phyloP scores from a whole-genome alignment of 768 basidiomycete species.

The Agaricus subrufescens region DNA sequence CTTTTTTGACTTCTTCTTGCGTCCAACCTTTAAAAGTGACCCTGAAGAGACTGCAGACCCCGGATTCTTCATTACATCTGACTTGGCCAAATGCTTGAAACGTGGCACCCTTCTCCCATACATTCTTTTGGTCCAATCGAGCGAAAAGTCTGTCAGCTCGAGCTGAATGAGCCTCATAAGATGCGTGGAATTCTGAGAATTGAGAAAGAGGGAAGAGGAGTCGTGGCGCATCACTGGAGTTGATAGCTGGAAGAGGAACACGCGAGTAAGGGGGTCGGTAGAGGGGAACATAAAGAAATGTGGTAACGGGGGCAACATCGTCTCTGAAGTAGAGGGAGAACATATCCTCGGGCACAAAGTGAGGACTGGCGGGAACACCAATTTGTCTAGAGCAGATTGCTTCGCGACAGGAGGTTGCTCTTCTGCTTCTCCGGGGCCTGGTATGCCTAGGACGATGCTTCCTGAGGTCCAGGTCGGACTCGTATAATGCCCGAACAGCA shows the following conservation, averaged over 20 bases:
- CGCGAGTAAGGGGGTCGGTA: slow-evolving; percentile 68
- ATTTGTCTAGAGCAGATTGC: slow-evolving; percentile 10
- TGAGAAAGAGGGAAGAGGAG: slow-evolving; percentile 47
- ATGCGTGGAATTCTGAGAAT: slow-evolving; percentile 46
- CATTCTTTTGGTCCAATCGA: slow-evolving; percentile 62
- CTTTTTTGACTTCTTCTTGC: slow-evolving; percentile 53
- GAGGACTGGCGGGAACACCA: slow-evolving; percentile 14
- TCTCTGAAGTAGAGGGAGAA: slow-evolving; percentile 62
- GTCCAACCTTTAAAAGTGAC: slow-evolving; percentile 76
- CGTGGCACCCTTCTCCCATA: slow-evolving; percentile 58
- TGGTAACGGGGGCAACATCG: slow-evolving; percentile 41
- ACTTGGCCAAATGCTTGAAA: slow-evolving; percentile 50
- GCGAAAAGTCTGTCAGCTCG: slow-evolving; percentile 67
- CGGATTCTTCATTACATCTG: slow-evolving; percentile 26
- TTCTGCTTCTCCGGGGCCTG: slow-evolving; percentile 3
- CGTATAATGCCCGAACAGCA: slow-evolving; percentile 67
- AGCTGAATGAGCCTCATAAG: slow-evolving; percentile 51
- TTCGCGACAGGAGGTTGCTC: slow-evolving; percentile 6
- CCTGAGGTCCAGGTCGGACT: slow-evolving; percentile 56
- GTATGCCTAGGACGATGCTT: slow-evolving; percentile 29
- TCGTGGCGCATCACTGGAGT: slow-evolving; percentile 11
- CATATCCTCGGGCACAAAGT: slow-evolving; percentile 21
- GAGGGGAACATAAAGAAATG: slow-evolving; percentile 70
- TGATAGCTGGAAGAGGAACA: slow-evolving; percentile 45
- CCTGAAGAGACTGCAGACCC: slow-evolving; percentile 60